Evolutionary conservation across 768 basidiomycete genomes (phyloP).

Genomic region (Scleroderma citrinum): DNA sequence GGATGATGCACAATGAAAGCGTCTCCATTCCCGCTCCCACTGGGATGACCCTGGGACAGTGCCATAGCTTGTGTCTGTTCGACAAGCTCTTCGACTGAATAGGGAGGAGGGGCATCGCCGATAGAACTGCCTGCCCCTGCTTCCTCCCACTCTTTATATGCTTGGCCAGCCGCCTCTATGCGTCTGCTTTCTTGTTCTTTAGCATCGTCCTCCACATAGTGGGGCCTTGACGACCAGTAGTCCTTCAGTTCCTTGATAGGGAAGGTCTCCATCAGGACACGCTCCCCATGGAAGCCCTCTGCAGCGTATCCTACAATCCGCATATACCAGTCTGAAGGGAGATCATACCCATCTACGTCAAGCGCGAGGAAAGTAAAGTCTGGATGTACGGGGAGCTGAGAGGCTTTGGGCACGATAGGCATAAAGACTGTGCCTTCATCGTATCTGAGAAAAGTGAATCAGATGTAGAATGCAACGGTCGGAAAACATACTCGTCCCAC

Average conservation of each 20-base stretch:
- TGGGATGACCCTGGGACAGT: neutral
- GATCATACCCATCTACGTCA: conserved; percentile 71
- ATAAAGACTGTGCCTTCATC: conserved; percentile 83
- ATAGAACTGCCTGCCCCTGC: conserved; percentile 17
- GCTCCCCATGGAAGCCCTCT: conserved; percentile 60
- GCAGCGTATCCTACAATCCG: conserved; percentile 69
- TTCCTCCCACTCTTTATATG: conserved; percentile 42
- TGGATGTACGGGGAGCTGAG: conserved; percentile 55
- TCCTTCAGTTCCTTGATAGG: conserved; percentile 69
- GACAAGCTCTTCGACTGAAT: conserved; percentile 43
- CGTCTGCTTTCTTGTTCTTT: conserved; percentile 20
- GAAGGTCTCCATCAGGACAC: conserved; percentile 55
- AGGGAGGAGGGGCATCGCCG: conserved; percentile 63
- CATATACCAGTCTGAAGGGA: conserved; percentile 86
- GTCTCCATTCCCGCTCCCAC: neutral
- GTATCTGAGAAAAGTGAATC: conserved; percentile 41
- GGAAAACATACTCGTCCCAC: conserved; percentile 68
- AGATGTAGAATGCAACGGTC: neutral
- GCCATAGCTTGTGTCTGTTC: conserved; percentile 1
- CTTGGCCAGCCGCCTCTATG: conserved; percentile 15
- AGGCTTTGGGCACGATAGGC: conserved; percentile 58
- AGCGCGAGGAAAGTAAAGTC: conserved; percentile 60
- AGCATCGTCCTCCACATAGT: conserved; percentile 35
- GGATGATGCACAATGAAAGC: neutral
- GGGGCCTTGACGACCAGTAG: conserved; percentile 64